A percentile compares a stretch with the other conserved stretches of the same genome.
Evolutionary conservation across 2,329 filamentous ascomycete species (phyloP).

Genomic region (Ophiostoma triangulosporum): DNA sequence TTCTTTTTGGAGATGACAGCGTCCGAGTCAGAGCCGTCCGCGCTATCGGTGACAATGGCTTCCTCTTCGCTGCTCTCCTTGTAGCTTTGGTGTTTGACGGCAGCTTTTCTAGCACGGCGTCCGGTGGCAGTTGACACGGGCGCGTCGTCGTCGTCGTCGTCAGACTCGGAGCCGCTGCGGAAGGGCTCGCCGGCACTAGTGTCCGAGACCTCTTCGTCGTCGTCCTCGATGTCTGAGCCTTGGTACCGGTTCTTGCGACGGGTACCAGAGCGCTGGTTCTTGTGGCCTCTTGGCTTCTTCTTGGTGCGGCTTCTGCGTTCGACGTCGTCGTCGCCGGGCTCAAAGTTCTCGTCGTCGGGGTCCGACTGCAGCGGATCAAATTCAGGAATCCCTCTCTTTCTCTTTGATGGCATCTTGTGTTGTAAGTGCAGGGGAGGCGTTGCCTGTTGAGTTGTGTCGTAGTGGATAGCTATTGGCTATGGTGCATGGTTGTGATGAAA

Average conservation of each 20-base stretch:
- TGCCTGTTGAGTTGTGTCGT: background rate
- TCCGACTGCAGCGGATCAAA: constrained; percentile 57
- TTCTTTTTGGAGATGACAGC: constrained; percentile 25
- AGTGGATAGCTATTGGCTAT: background rate
- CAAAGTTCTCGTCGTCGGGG: constrained; percentile 52
- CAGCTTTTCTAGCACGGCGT: constrained; percentile 31
- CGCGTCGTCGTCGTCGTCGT: constrained; percentile 22
- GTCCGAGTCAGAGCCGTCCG: constrained; percentile 23
- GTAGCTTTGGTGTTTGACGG: constrained; percentile 30
- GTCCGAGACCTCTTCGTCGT: constrained; percentile 42
- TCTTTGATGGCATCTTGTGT: constrained; percentile 33
- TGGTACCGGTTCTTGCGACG: constrained; percentile 30
- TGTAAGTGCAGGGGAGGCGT: background rate
- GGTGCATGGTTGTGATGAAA: no score
- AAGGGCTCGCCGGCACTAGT: constrained; percentile 39
- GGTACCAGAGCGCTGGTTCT: constrained; percentile 10
- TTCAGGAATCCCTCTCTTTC: constrained; percentile 42
- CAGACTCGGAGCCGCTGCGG: constrained; percentile 25
- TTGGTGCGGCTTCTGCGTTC: constrained; percentile 27
- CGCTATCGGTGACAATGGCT: constrained; percentile 19
- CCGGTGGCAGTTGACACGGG: constrained; percentile 24
- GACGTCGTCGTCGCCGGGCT: constrained; percentile 31
- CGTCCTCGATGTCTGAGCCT: constrained; percentile 50
- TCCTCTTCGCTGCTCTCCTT: constrained; percentile 29
- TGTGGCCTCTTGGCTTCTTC: constrained; percentile 25